Base-by-base conservation (phyloP, 345 rosid species). In the Kandelia obovata region DNA sequence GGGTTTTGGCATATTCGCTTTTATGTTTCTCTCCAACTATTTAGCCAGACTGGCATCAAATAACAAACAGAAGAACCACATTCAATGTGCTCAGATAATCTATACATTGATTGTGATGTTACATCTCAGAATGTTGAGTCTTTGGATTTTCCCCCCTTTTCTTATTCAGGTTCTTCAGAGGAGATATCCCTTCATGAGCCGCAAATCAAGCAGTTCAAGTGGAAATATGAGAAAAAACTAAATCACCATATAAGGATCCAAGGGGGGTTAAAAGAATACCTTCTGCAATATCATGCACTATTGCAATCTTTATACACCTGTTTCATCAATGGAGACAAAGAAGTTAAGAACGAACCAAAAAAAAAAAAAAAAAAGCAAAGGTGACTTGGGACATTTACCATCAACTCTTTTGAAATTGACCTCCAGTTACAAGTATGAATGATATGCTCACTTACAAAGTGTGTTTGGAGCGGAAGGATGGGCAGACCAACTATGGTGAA, bases 231-330 rank as follows among this genome's bases (percentile, higher is more conserved):
- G 51, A 62, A 28, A 35, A 49, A 8, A 64, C 39, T 65, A 64
- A 13, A 58, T 37, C 51, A 59, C 25, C 67, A 57, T 1, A 2
- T 34, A 55, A 27, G 34, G 66, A 34, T 49, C 51, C 15, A 30
- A 37, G 20, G 32, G 65, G 35, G 20, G 30, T 5, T 27, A 66
- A 61, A 35, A 8, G 26, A 69, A 63, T 63, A 72, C 80, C 80
- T 77, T 77, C 80, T 3, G 80, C 80, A 62, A 77, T 71, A 49
- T 77, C 80, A 71, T 77, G 80, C 47, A 77, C 80, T 49, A 77
- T 77, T 7, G 80, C 73, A 49, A 77, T 71, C 80, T 77, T 77
- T 62, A 77, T 76, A 39, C 79, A 77, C 72, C 76, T 77, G 75
- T 62, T 62, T 15, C 65, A 66, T 47, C 58, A 61, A 46, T 16